Evolutionary conservation across 306 rosid species (phyloP).

Genomic region (Comarum palustre): DNA sequence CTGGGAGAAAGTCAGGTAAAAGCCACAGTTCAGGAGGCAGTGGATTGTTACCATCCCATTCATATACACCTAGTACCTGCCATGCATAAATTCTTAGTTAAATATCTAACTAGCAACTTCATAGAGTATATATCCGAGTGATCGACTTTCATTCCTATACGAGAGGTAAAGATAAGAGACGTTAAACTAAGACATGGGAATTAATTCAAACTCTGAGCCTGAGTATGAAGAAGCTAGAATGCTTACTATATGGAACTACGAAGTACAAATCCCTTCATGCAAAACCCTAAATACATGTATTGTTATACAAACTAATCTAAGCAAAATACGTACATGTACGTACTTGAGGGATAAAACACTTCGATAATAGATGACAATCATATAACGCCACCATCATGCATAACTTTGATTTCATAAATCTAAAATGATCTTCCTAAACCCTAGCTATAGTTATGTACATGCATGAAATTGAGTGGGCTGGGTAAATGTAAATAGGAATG

Average conservation of each 20-base stretch:
- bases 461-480: no score
- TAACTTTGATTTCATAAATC: neutral
- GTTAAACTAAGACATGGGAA: no score
- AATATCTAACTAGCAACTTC: neutral
- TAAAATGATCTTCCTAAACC: neutral
- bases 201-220: neutral
- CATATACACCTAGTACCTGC: conserved; percentile 70
- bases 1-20: conserved; percentile 54
- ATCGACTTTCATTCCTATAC: neutral
- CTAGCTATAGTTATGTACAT: no score
- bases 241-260: no score
- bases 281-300: neutral
- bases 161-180: neutral
- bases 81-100: neutral
- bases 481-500: no score
- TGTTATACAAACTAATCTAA: neutral
- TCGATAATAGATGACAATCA: neutral
- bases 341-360: neutral
- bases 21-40: conserved; percentile 68
- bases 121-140: neutral
- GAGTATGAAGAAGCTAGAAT: neutral
- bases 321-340: neutral
- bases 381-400: no score
- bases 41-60: conserved; percentile 69
- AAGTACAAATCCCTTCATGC: no score